A percentile compares a stretch with the other conserved stretches of the same genome.
phyloP scores from a whole-genome alignment of 1,284 basidiomycete genomes.

The Ceratorhiza oryzae-sativae region DNA sequence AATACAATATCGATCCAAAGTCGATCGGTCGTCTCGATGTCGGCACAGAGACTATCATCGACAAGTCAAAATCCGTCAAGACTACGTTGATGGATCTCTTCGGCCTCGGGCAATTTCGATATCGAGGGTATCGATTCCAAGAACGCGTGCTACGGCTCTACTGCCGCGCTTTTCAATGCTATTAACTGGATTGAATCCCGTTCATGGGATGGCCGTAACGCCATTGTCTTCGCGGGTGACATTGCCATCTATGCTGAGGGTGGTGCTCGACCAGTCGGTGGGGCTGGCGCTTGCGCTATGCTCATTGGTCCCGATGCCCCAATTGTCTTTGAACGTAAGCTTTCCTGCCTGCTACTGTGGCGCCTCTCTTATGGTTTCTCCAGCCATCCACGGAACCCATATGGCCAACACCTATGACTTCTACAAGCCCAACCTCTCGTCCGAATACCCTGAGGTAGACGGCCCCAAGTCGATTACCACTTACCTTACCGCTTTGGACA shows the following conservation, averaged over 20 bases:
- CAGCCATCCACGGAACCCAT: constrained; percentile 95
- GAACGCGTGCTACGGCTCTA: constrained; percentile 99
- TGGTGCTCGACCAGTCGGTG: constrained; percentile 92
- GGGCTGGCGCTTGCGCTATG: constrained; percentile 94
- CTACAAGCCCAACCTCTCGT: constrained; percentile 93
- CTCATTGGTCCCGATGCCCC: constrained; percentile 97
- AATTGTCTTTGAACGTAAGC: constrained; percentile 88
- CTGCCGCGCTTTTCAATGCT: constrained; percentile 76
- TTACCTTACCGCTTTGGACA: constrained; percentile 94
- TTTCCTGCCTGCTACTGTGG: background rate
- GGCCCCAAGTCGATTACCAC: constrained; percentile 96
- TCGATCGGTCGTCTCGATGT: constrained; percentile 98
- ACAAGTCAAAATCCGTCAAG: constrained; percentile 99
- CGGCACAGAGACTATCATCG: constrained; percentile 98
- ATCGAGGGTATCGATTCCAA: constrained; percentile 99
- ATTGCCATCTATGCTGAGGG: constrained; percentile 99
- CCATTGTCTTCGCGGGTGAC: constrained; percentile 96
- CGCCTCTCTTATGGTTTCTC: constrained; percentile 33
- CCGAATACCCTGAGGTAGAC: constrained; percentile 96
- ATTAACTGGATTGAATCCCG: constrained; percentile 94
- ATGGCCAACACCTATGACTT: constrained; percentile 99
- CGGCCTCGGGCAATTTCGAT: constrained; percentile 90
- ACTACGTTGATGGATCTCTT: constrained; percentile 99
- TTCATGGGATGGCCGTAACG: constrained; percentile 98
- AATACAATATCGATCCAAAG: constrained; percentile 95